A percentile compares a stretch with the other conserved stretches of the same genome.
phyloP scores from a whole-genome alignment of 2,329 filamentous ascomycete genomes.

The Verticillium nonalfalfae region DNA sequence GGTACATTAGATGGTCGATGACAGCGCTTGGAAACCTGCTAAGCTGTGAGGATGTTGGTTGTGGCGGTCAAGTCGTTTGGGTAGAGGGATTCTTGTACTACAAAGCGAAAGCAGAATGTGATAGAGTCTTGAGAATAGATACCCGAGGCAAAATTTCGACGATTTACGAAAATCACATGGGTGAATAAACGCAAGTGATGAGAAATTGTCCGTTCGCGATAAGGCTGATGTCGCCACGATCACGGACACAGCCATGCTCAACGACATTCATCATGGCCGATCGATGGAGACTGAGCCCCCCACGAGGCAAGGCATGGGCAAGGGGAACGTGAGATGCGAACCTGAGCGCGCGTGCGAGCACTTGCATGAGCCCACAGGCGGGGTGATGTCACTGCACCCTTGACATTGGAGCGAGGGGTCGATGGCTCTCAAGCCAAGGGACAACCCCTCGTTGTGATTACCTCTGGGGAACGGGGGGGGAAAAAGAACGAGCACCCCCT shows the following conservation, averaged over 20 bases:
- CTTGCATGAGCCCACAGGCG: background rate
- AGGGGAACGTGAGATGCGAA: background rate
- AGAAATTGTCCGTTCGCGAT: too few relatives aligned
- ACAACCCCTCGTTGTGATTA: background rate
- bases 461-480: background rate
- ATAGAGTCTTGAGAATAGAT: background rate
- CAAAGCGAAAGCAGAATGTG: background rate
- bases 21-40: background rate
- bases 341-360: background rate
- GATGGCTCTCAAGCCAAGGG: background rate
- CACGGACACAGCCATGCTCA: too few relatives aligned
- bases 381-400: background rate
- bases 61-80: background rate
- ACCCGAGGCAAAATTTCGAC: background rate
- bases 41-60: background rate
- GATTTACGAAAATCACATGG: background rate
- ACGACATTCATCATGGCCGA: background rate
- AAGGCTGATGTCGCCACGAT: too few relatives aligned
- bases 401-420: background rate
- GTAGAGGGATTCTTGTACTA: background rate
- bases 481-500: background rate
- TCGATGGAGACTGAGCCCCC: background rate
- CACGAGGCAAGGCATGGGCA: background rate
- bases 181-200: too few relatives aligned
- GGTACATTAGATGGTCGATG: background rate